Evolutionary conservation across 306 rosid genomes (phyloP), one percentile per base, ranked within the genome.

Genomic region (Castanea crenata): DNA sequence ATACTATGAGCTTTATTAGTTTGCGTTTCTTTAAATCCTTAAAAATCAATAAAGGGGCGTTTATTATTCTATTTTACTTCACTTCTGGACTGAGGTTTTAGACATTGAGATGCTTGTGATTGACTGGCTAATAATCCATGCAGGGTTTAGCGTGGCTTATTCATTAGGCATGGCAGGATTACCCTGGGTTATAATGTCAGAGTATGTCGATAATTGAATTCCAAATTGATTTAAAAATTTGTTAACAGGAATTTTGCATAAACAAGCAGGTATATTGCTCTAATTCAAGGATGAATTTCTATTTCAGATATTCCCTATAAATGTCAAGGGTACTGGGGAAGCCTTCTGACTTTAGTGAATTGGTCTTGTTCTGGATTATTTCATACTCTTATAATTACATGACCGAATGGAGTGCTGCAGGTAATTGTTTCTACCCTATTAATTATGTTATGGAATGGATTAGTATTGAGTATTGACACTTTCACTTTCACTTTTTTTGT

Each of bases 301-400:
- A 55, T 49, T 49, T 49, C 15, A 87, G 88, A 79, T 81, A 29
- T 84, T 79, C 59, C 90, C 86, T 29, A 73, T 79, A 25, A 87
- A 79, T 20, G 79, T 87, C 46, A 87, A 87, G 65, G 88, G 88
- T 20, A 81, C 90, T 7, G 88, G 86, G 90, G 90, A 72, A 84
- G 88, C 82, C 82, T 87, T 51, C 63, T 76, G 58, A 78, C 80
- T 14, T 12, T 76, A 52, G 79, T 67, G 7, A 76, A 73, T 69
- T 78, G 88, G 80, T 75, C 82, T 23, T 78, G 84, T 70, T 79
- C 86, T 87, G 84, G 86, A 81, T 87, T 4, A 63, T 84, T 7
- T 29, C 83, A 1, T 84, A 76, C 69, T 34, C 81, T 13, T 87
- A 76, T 54, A 87, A 76, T 69, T 76, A 79, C 21, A 71, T 87